Percentiles rank a stretch among this genome's conserved stretches.
These are phyloP conservation scores for Eragrostis tef DNA, from an alignment of 202 grass and related monocot species.

Conservation along the genomic window DNA sequence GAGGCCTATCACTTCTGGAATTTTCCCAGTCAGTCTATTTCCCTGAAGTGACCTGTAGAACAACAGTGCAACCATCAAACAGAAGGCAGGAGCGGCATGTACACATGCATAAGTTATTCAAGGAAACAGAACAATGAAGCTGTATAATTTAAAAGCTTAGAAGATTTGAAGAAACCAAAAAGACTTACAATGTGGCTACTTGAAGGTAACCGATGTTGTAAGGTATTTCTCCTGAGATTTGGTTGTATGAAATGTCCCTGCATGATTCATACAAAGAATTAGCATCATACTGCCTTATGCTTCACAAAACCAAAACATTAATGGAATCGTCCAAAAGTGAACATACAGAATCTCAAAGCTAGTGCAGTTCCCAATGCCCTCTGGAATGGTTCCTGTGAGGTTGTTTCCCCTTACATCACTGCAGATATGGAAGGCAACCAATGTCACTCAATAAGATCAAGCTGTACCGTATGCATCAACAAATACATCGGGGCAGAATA, in stretches of 20 bases:
- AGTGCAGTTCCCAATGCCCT: conserved; percentile 90
- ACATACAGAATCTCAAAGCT: conserved; percentile 95
- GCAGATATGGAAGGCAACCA: conserved; percentile 40
- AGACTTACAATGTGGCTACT: conserved; percentile 91
- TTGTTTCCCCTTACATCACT: conserved; percentile 99
- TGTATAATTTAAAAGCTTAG: background rate
- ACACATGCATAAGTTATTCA: background rate
- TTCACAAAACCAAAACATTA: background rate
- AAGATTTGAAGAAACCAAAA: conserved; percentile 15
- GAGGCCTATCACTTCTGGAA: conserved; percentile 98
- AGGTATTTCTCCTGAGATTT: conserved; percentile 94
- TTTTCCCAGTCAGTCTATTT: conserved; percentile 83
- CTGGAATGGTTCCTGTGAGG: conserved; percentile 89
- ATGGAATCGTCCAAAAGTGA: conserved; percentile 18
- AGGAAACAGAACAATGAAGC: background rate
- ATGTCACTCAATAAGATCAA: conserved; percentile 14
- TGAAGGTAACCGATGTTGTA: conserved; percentile 99
- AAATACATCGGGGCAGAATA: background rate
- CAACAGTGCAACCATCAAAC: conserved; percentile 20
- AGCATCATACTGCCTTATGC: conserved; percentile 1
- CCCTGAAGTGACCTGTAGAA: conserved; percentile 88
- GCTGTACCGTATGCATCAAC: background rate
- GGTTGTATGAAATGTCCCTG: conserved; percentile 99
- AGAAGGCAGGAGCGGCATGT: background rate
- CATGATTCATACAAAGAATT: conserved; percentile 26